Conservation (phyloP, 768 basidiomycete species). For the Myochromella boudieri region DNA sequence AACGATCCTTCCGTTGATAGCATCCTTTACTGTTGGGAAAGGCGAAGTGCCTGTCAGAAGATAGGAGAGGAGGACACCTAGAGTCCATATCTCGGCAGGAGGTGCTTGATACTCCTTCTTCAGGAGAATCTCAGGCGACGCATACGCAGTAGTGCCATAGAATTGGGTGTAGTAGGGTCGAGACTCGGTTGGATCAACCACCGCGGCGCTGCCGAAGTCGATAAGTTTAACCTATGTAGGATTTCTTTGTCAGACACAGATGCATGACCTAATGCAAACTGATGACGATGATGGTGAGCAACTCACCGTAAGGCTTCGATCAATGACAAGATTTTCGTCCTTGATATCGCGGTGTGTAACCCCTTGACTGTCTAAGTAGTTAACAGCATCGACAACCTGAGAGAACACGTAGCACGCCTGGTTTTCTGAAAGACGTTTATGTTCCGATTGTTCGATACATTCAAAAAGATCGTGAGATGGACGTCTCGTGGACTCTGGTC, state of each 20-base stretch:
- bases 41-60: conserved; percentile 91
- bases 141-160: conserved; percentile 95
- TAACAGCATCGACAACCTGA: conserved; percentile 85
- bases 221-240: conserved; percentile 80
- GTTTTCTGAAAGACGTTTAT: conserved; percentile 76
- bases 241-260: not conserved
- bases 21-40: conserved; percentile 84
- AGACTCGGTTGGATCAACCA: conserved; percentile 61
- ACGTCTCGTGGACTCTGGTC: conserved; percentile 58
- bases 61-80: conserved; percentile 93
- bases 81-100: conserved; percentile 95
- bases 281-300: too few relatives aligned
- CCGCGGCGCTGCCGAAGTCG: conserved; percentile 90
- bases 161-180: conserved; percentile 75
- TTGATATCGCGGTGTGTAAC: conserved; percentile 97
- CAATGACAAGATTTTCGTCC: conserved; percentile 91
- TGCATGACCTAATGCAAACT: not conserved
- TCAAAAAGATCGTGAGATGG: conserved; percentile 93
- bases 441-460: conserved; percentile 85
- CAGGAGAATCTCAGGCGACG: conserved; percentile 89
- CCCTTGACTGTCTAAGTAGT: conserved; percentile 77
- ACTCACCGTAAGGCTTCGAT: conserved; percentile 65
- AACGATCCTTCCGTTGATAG: conserved; percentile 63
- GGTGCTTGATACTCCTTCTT: conserved; percentile 89
- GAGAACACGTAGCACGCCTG: conserved; percentile 82